Percentiles rank a stretch among this genome's conserved stretches.
Evolutionary conservation across 2,329 filamentous ascomycete genomes (phyloP).

Genomic region (Aspergillus unguis): DNA sequence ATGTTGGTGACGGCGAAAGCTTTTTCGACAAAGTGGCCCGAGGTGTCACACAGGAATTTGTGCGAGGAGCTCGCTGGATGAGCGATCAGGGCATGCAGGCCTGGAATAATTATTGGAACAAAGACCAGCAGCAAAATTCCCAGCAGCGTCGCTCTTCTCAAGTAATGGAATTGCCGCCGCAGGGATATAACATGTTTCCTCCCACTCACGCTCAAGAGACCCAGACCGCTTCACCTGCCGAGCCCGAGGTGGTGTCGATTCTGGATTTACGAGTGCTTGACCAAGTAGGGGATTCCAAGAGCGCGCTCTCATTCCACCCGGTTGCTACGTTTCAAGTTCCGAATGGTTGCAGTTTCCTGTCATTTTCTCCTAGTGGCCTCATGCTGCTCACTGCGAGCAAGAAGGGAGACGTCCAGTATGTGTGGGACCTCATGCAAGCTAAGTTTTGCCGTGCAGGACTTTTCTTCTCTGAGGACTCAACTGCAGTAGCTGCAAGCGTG

Average conservation of each 20-base stretch:
- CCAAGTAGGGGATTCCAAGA: conserved; percentile 36
- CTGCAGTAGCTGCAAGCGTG: conserved; percentile 48
- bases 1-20: conserved; percentile 47
- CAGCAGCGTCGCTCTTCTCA: conserved; percentile 29
- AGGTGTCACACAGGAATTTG: conserved; percentile 49
- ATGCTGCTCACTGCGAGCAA: conserved; percentile 47
- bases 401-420: conserved; percentile 50
- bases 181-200: conserved; percentile 40
- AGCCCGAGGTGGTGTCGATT: conserved; percentile 47
- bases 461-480: conserved; percentile 37
- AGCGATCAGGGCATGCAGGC: conserved; percentile 49
- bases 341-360: conserved; percentile 49
- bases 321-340: conserved; percentile 47
- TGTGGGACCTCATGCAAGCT: conserved; percentile 51
- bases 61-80: conserved; percentile 49
- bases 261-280: conserved; percentile 46
- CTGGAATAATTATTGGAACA: conserved; percentile 52
- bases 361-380: conserved; percentile 47
- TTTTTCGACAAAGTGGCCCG: conserved; percentile 47
- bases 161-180: conserved; percentile 28
- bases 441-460: conserved; percentile 41
- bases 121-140: conserved; percentile 34
- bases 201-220: conserved; percentile 47
- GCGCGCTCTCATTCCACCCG: conserved; percentile 30
- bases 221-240: conserved; percentile 31